phyloP scores from a whole-genome alignment of 2,329 filamentous ascomycete species.

The Ilyonectria destructans region DNA sequence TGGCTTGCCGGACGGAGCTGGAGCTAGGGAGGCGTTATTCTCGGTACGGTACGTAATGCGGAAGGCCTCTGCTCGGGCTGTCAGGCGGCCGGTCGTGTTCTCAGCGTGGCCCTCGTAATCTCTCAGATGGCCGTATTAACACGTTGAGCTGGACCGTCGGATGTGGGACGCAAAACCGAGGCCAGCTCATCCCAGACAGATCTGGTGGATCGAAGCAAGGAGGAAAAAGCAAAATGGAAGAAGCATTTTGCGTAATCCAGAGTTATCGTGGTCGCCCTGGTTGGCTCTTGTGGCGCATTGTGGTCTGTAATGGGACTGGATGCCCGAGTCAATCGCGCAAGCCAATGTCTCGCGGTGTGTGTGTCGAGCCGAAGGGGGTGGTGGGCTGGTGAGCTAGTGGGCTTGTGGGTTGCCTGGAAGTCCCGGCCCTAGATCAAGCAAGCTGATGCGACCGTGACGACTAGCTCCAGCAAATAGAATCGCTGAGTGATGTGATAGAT shows the following conservation, averaged over 20 bases:
- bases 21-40: slow-evolving; percentile 6
- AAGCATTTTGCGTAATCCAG: slow-evolving; percentile 26
- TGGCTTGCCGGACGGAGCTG: slow-evolving; percentile 14
- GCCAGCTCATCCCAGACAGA: slow-evolving; percentile 40
- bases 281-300: slow-evolving; percentile 39
- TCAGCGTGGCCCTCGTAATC: slow-evolving; percentile 41
- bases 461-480: slow-evolving; percentile 24
- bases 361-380: slow-evolving; percentile 20
- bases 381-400: neutral
- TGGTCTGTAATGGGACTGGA: slow-evolving; percentile 32
- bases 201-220: slow-evolving; percentile 41
- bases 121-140: slow-evolving; percentile 33
- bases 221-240: slow-evolving; percentile 32
- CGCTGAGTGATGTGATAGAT: slow-evolving; percentile 38
- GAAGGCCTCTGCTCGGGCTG: slow-evolving; percentile 25
- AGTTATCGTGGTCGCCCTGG: slow-evolving; percentile 5
- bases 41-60: slow-evolving; percentile 39
- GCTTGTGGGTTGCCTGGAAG: neutral
- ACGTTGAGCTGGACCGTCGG: slow-evolving; percentile 24
- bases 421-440: slow-evolving; percentile 9
- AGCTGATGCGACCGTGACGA: slow-evolving; percentile 37
- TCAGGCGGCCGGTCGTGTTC: slow-evolving; percentile 28
- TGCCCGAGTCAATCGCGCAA: slow-evolving; percentile 43
- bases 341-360: slow-evolving; percentile 43
- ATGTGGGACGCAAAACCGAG: slow-evolving; percentile 30